These are phyloP conservation scores for Rhodamnia argentea DNA, from an alignment of 345 rosid species.

Conservation along the genomic window DNA sequence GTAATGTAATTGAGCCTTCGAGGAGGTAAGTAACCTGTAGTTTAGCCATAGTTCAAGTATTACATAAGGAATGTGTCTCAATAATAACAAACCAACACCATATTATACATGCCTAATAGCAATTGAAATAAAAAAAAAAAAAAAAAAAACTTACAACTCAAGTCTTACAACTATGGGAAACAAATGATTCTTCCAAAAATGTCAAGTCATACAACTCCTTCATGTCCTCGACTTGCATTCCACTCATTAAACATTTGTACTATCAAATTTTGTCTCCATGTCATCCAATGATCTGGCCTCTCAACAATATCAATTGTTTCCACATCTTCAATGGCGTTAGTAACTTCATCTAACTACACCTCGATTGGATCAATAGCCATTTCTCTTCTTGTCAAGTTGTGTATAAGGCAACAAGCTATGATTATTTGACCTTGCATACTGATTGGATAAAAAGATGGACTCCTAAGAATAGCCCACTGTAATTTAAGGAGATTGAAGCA, in stretches of 20 bases:
- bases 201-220: no score
- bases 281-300: background rate
- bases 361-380: background rate
- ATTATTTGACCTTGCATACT: background rate
- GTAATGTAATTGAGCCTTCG: no score
- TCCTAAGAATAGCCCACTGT: background rate
- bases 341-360: background rate
- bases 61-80: no score
- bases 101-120: no score
- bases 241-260: background rate
- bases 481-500: background rate
- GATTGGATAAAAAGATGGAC: background rate
- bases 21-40: no score
- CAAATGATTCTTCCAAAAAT: no score
- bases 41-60: no score
- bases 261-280: background rate
- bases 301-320: background rate
- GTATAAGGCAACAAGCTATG: background rate
- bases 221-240: no score
- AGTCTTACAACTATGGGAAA: no score
- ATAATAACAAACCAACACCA: no score
- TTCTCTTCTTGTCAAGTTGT: background rate
- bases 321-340: background rate
- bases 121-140: no score
- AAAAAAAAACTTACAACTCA: background rate